Evolutionary conservation across 2,329 filamentous ascomycete genomes (phyloP).

Genomic region (Colletotrichum chrysophilum): DNA sequence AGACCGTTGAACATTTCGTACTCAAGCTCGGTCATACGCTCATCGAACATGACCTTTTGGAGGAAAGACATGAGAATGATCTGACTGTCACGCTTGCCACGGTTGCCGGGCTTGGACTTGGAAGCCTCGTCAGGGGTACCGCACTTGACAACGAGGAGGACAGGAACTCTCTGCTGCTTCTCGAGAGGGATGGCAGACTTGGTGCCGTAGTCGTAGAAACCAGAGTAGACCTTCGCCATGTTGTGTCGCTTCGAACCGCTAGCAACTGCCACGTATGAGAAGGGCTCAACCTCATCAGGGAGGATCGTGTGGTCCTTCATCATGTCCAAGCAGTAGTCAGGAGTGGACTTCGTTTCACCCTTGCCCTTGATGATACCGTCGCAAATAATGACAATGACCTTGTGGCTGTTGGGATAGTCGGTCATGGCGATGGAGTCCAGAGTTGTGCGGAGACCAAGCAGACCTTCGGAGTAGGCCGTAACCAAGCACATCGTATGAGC

Average conservation of each 20-base stretch:
- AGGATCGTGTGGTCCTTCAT: conserved; percentile 87
- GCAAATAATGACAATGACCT: conserved; percentile 93
- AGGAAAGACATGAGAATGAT: conserved; percentile 99
- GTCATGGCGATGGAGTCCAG: conserved; percentile 96
- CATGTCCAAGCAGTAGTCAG: conserved; percentile 90
- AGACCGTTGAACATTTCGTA: conserved; percentile 99
- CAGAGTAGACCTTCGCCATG: conserved; percentile 98
- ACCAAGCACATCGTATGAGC: conserved; percentile 94
- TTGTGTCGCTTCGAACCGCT: conserved; percentile 98
- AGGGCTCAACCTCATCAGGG: conserved; percentile 83
- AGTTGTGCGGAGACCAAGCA: conserved; percentile 89
- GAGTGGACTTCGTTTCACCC: conserved; percentile 85
- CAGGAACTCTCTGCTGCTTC: conserved; percentile 95
- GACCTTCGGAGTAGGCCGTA: conserved; percentile 96
- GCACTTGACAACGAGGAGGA: conserved; percentile 96
- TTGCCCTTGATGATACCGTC: conserved; percentile 98
- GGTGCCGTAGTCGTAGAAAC: conserved; percentile 95
- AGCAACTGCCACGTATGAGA: conserved; percentile 95
- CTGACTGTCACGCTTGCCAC: conserved; percentile 98
- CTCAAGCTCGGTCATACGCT: conserved; percentile 98
- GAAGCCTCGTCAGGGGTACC: conserved; percentile 86
- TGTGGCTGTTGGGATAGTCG: conserved; percentile 99
- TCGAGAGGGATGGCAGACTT: conserved; percentile 80
- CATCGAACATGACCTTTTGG: conserved; percentile 99
- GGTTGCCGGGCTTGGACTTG: conserved; percentile 90